A percentile compares a stretch with the other conserved stretches of the same genome.
Evolutionary conservation across 345 rosid genomes (phyloP).

Genomic region (Euclidium syriacum): DNA sequence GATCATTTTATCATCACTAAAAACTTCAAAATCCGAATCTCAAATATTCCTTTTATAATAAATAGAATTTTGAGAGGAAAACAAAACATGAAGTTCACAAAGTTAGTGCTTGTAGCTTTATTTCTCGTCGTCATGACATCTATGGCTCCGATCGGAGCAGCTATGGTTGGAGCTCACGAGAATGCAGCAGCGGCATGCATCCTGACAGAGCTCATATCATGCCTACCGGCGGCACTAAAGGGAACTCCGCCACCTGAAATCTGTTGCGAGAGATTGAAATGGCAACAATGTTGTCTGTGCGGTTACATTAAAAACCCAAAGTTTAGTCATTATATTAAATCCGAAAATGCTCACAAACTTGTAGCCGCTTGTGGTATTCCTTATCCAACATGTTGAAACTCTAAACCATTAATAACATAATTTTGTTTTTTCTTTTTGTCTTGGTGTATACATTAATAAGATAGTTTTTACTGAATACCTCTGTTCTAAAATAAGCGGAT

Average conservation of each 20-base stretch:
- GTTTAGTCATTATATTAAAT: conserved; percentile 29
- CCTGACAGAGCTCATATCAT: conserved; percentile 38
- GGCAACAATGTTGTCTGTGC: conserved; percentile 57
- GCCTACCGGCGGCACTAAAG: conserved; percentile 31
- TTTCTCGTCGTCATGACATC: neutral
- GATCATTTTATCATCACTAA: too few relatives aligned
- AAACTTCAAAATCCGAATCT: too few relatives aligned
- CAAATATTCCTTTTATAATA: neutral
- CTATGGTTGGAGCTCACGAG: neutral
- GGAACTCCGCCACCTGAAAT: conserved; percentile 19
- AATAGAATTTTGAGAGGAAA: neutral
- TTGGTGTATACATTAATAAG: too few relatives aligned
- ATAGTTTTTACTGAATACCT: too few relatives aligned
- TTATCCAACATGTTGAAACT: conserved; percentile 36
- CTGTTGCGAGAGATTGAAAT: conserved; percentile 47
- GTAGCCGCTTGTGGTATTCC: conserved; percentile 37
- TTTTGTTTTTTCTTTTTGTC: too few relatives aligned
- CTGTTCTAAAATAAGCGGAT: too few relatives aligned
- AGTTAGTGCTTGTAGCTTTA: neutral
- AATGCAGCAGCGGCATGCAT: conserved; percentile 39
- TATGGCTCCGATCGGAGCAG: neutral
- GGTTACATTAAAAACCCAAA: conserved; percentile 42
- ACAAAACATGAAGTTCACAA: neutral
- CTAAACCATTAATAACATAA: neutral
- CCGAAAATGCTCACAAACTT: conserved; percentile 36